phyloP scores from a whole-genome alignment of 768 basidiomycete species.

The Boletus edulis region DNA sequence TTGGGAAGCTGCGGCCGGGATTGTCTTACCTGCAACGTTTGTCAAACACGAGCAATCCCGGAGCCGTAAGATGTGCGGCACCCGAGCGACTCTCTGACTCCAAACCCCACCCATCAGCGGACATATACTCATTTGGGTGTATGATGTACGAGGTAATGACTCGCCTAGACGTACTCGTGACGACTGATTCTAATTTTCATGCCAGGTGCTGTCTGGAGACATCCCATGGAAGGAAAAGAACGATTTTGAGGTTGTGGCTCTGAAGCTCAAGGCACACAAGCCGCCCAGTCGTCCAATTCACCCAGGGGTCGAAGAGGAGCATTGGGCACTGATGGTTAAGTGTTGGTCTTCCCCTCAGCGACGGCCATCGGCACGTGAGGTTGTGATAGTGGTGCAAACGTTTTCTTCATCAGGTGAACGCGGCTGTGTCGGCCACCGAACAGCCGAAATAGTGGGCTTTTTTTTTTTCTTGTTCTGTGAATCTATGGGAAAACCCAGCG shows the following conservation, averaged over 20 bases:
- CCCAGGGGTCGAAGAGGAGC: background rate
- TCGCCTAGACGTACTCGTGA: no score
- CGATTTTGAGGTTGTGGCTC: background rate
- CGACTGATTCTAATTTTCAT: background rate
- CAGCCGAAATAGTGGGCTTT: background rate
- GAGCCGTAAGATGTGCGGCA: background rate
- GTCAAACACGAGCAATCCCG: background rate
- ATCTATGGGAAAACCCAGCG: no score
- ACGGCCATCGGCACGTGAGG: background rate
- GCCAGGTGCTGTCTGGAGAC: conserved; percentile 2
- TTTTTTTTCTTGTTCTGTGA: background rate
- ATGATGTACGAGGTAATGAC: conserved; percentile 1
- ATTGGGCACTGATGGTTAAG: conserved; percentile 1
- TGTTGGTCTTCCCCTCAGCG: background rate
- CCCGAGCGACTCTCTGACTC: background rate
- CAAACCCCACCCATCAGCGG: background rate
- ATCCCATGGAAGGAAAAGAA: conserved; percentile 6
- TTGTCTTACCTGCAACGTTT: background rate
- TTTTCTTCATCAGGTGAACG: background rate
- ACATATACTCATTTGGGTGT: conserved; percentile 3
- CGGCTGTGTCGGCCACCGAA: no score
- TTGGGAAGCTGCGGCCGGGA: background rate
- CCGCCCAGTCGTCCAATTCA: background rate
- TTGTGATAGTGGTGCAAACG: background rate
- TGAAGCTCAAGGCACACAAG: background rate